These are phyloP conservation scores for Botryobasidium botryosum DNA, from an alignment of 768 basidiomycete genomes.

Conservation along the genomic window DNA sequence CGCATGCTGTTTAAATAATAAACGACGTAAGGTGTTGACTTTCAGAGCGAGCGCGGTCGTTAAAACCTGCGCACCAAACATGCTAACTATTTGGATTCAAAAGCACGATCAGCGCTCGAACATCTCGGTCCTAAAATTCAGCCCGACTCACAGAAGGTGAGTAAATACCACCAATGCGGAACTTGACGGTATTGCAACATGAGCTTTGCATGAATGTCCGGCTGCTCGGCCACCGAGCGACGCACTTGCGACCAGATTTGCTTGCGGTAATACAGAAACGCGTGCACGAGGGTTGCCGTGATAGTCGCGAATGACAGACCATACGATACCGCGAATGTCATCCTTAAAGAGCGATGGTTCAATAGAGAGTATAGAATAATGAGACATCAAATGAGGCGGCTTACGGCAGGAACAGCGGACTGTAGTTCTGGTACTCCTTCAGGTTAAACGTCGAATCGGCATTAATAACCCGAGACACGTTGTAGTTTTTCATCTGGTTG, in stretches of 20 bases:
- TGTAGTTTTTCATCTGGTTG: conserved; percentile 42
- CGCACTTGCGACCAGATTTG: conserved; percentile 58
- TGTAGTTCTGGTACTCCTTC: conserved; percentile 56
- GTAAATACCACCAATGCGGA: conserved; percentile 72
- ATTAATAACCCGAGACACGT: conserved; percentile 41
- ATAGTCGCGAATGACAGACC: conserved; percentile 61
- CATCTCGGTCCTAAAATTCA: too few relatives aligned
- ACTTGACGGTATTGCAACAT: conserved; percentile 65
- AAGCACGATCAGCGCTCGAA: too few relatives aligned
- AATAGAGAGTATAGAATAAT: too few relatives aligned
- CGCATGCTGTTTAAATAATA: too few relatives aligned
- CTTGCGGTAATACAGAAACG: conserved; percentile 69
- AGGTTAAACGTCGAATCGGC: conserved; percentile 42
- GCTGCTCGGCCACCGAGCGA: conserved; percentile 57
- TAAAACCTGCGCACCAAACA: too few relatives aligned
- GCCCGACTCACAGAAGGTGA: conserved; percentile 45
- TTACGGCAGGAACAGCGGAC: conserved; percentile 53
- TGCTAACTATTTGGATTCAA: too few relatives aligned
- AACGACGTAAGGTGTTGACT: too few relatives aligned
- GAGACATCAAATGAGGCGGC: too few relatives aligned
- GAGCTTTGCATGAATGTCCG: conserved; percentile 69
- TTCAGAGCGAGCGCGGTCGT: too few relatives aligned
- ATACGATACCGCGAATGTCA: conserved; percentile 50
- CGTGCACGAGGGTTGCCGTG: conserved; percentile 59
- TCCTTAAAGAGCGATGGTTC: too few relatives aligned